phyloP scores from a whole-genome alignment of 257 asterid species.

The Parsonsia alboflavescens region DNA sequence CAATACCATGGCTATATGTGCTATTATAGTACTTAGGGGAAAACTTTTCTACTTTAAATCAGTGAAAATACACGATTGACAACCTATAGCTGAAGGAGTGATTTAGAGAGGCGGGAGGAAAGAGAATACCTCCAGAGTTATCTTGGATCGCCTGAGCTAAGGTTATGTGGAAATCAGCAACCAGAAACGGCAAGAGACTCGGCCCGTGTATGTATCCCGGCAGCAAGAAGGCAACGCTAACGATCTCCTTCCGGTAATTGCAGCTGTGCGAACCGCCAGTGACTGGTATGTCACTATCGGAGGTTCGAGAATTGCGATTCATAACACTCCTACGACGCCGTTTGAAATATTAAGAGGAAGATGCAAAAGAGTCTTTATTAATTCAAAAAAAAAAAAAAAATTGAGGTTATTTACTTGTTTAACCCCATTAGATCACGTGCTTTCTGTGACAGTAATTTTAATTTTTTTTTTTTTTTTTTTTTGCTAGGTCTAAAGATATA shows the following conservation, averaged over 20 bases:
- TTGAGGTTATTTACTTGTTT: too few relatives aligned
- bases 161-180: not conserved
- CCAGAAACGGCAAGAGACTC: not conserved
- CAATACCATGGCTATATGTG: not conserved
- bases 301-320: not conserved
- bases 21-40: not conserved
- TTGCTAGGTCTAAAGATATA: too few relatives aligned
- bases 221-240: not conserved
- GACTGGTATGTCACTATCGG: not conserved
- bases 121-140: not conserved
- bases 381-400: too few relatives aligned
- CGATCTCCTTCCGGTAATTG: not conserved
- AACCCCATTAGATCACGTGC: not conserved
- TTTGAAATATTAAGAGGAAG: not conserved
- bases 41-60: not conserved
- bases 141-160: not conserved
- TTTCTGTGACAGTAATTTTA: too few relatives aligned
- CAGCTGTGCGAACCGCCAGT: not conserved
- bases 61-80: not conserved
- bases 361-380: too few relatives aligned
- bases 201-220: not conserved
- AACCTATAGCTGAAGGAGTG: not conserved
- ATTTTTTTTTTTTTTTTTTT: too few relatives aligned
- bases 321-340: not conserved
- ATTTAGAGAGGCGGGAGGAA: not conserved